Evolutionary conservation across 768 basidiomycete genomes (phyloP).

Genomic region (Hydnum rufescens): DNA sequence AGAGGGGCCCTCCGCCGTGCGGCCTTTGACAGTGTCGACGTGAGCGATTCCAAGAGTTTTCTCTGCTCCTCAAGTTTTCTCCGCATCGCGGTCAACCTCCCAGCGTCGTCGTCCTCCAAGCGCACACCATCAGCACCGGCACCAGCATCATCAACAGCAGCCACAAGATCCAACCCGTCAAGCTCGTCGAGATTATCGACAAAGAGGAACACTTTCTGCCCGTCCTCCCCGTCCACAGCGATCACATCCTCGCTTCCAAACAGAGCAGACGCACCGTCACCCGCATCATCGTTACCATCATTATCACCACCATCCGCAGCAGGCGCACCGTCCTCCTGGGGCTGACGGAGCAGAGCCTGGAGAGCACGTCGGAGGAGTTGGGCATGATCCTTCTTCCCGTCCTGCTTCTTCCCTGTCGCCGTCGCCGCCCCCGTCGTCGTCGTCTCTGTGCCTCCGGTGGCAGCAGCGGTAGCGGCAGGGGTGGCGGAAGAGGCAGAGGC

Average conservation of each 20-base stretch:
- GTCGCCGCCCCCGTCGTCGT: neutral
- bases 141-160: neutral
- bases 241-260: slow-evolving; percentile 10
- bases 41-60: no score
- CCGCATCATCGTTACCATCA: slow-evolving; percentile 6
- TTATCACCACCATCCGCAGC: slow-evolving; percentile 14
- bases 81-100: slow-evolving; percentile 25
- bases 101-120: neutral
- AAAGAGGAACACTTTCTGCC: neutral
- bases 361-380: neutral
- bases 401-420: neutral
- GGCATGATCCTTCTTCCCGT: neutral
- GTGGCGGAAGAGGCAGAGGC: neutral
- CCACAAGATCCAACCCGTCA: neutral
- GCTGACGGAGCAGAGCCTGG: neutral
- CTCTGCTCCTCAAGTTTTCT: slow-evolving; percentile 13
- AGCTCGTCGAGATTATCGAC: neutral
- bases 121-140: neutral
- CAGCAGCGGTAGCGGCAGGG: neutral
- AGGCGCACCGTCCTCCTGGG: slow-evolving; percentile 8
- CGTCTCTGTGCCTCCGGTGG: neutral
- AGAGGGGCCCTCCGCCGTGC: no score
- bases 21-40: no score
- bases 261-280: slow-evolving; percentile 20
- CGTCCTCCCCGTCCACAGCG: slow-evolving; percentile 8